phyloP scores from a whole-genome alignment of 108 stramenopile genomes.

The Mediolabrus comicus region DNA sequence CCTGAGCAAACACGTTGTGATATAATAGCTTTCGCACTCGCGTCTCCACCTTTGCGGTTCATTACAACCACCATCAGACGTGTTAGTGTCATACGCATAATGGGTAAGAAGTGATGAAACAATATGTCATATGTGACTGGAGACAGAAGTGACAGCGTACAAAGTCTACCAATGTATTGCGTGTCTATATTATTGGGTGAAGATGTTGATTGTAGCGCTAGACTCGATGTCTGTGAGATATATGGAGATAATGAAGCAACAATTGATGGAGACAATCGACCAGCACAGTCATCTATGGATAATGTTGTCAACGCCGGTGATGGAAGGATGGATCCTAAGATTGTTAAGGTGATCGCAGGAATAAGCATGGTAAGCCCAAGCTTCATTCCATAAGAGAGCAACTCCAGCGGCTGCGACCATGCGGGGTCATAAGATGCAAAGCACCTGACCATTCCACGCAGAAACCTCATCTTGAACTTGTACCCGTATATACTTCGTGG shows the following conservation, averaged over 20 bases:
- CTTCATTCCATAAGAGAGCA: not conserved
- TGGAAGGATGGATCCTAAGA: conserved; percentile 17
- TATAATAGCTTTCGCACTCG: conserved; percentile 1
- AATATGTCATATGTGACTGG: conserved; percentile 25
- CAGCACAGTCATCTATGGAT: conserved; percentile 1
- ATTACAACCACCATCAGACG: conserved; percentile 6
- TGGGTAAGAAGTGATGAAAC: conserved; percentile 14
- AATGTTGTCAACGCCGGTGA: not conserved
- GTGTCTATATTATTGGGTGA: conserved; percentile 2
- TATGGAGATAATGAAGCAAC: conserved; percentile 18
- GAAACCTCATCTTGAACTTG: not conserved
- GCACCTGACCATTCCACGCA: conserved; percentile 15
- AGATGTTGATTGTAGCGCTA: not conserved
- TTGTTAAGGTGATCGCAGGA: conserved; percentile 12
- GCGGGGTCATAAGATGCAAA: conserved; percentile 19
- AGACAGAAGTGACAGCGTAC: conserved; percentile 10
- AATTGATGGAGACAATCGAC: not conserved
- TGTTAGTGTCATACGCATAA: not conserved
- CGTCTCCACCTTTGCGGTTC: conserved; percentile 16
- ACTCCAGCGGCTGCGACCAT: conserved; percentile 9
- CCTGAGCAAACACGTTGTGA: conserved; percentile 17
- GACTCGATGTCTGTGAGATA: conserved; percentile 3
- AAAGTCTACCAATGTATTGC: conserved; percentile 4
- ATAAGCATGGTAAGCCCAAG: conserved; percentile 13
- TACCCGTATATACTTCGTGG: no score